Base-by-base conservation (phyloP, 345 rosid species). In the Abelmoschus esculentus region DNA sequence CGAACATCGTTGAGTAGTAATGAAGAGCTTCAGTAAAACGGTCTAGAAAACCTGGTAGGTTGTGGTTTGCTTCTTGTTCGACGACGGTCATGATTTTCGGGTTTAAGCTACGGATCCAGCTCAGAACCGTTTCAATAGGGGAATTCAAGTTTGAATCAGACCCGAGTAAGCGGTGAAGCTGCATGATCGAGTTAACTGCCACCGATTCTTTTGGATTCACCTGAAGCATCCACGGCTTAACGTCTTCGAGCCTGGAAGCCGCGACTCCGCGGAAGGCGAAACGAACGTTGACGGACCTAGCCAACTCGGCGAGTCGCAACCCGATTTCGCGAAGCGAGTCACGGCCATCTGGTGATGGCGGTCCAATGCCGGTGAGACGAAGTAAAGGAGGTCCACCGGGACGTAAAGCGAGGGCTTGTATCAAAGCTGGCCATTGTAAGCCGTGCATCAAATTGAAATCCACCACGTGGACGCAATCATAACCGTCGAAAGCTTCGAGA, bases 361-460 rank as follows among this genome's bases (percentile, higher is more conserved):
- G 26, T 22, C 26, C 26, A 22, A 22, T 22, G 26, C 26, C 26
- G 26, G 26, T 22, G 26, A 92, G 74, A 44, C 96, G 86, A 36
- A 92, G 80, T 4, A 72, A 42, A 11, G 96, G 98, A 5, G 98
- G 98, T 3, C 95, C 96, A 13, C 92, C 88, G 7, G 90, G 80
- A 47, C 96, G 87, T 7, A 90, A 74, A 12, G 98, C 98, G 31
- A 92, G 72, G 2, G 98, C 98, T 70, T 92, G 98, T 73, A 92
- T 89, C n/a, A 92, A 78, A 9, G 96, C 92, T 49, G 96, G 96
- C 98, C 98, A 90, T 71, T 92, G 96, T 65, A 88, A 70, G 67
- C 98, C 98, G 75, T 92, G 96, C 84, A 83, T 90, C 71, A 92
- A 75, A 76, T 86, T 87, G 69, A 92, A 77, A 70, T 92, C 96